Evolutionary conservation across 225 moss, liverwort and hornwort genomes (phyloP).

Genomic region (Physcomitrellopsis africana): DNA sequence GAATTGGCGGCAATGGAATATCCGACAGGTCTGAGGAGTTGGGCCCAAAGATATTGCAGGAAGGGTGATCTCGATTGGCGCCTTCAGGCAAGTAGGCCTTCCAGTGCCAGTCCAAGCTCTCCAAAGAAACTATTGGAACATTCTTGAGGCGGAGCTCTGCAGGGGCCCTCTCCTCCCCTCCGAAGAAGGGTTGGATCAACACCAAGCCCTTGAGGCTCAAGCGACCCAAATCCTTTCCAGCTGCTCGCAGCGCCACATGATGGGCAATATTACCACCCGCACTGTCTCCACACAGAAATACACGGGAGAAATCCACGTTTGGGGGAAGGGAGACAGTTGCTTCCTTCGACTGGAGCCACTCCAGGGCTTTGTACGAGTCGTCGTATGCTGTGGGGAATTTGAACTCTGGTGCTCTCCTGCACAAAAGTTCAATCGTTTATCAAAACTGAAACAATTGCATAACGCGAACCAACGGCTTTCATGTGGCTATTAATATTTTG

Average conservation of each 20-base stretch:
- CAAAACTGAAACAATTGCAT: too few species aligned
- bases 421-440: background rate
- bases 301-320: conserved; percentile 49
- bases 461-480: too few species aligned
- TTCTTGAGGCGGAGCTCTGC: conserved; percentile 46
- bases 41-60: conserved; percentile 60
- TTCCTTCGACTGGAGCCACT: conserved; percentile 52
- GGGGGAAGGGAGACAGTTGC: conserved; percentile 43
- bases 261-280: conserved; percentile 80
- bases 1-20: conserved; percentile 50
- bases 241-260: conserved; percentile 60
- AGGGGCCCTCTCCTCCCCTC: conserved; percentile 66
- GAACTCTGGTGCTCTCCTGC: conserved; percentile 67
- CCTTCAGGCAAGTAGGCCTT: conserved; percentile 54
- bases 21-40: conserved; percentile 41
- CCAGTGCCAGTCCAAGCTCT: conserved; percentile 69
- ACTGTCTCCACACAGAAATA: conserved; percentile 71
- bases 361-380: conserved; percentile 62
- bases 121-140: conserved; percentile 29
- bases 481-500: too few species aligned
- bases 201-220: conserved; percentile 52
- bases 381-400: conserved; percentile 60
- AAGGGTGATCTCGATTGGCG: conserved; percentile 64
- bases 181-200: conserved; percentile 73
- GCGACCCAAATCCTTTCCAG: conserved; percentile 35